These are phyloP conservation scores for Thymus mandschuricus DNA, from an alignment of 257 asterid genomes.

Conservation along the genomic window DNA sequence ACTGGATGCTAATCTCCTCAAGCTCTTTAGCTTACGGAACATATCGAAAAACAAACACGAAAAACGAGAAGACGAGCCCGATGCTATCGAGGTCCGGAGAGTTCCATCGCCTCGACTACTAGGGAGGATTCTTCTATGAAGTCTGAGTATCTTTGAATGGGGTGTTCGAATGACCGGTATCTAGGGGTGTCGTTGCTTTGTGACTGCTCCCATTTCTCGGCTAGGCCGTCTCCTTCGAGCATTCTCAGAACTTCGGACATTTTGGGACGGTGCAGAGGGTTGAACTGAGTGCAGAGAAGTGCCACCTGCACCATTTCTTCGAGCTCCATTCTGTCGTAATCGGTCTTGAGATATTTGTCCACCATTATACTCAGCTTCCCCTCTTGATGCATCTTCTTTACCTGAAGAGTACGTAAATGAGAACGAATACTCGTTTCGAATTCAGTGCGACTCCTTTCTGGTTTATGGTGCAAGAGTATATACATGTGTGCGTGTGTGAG, in stretches of 20 bases:
- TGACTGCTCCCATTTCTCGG: conserved; percentile 93
- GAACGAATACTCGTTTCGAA: not conserved
- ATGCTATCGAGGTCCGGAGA: conserved; percentile 92
- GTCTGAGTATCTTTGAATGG: conserved; percentile 75
- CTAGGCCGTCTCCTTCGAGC: conserved; percentile 91
- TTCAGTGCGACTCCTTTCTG: too few species aligned
- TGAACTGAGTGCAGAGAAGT: conserved; percentile 79
- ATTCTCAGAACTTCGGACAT: conserved; percentile 94
- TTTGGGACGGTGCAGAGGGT: conserved; percentile 81
- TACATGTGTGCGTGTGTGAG: not conserved
- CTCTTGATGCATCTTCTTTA: conserved; percentile 79
- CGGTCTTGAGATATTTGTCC: conserved; percentile 66
- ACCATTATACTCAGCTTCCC: conserved; percentile 71
- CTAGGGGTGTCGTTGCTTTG: conserved; percentile 61
- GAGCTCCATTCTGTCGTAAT: conserved; percentile 61
- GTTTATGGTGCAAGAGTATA: too few species aligned
- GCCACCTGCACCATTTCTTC: conserved; percentile 92
- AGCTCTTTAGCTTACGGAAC: not conserved
- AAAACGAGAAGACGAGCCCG: not conserved
- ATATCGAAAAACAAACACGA: not conserved
- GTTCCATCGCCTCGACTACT: conserved; percentile 88
- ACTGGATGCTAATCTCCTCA: conserved; percentile 19
- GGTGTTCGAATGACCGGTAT: conserved; percentile 49
- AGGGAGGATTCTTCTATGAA: conserved; percentile 80
- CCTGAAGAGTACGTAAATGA: conserved; percentile 46